Base-by-base conservation (phyloP, 371 early-diverging fungal species). In the Zychaea mexicana region DNA sequence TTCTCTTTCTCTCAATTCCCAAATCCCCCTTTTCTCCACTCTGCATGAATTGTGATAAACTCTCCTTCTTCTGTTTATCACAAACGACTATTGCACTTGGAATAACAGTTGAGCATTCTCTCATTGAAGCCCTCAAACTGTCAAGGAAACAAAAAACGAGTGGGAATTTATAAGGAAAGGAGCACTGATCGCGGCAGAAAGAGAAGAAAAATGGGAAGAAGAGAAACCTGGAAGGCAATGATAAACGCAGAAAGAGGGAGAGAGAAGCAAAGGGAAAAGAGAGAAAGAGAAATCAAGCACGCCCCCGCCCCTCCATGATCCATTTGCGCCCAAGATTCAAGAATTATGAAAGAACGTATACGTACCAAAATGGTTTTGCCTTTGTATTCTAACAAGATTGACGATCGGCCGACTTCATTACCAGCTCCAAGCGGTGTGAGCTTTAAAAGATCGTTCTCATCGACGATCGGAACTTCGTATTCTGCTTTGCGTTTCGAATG, bases 361-460 rank as follows among this genome's bases (percentile, higher is more conserved):
- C 82, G 54, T 84, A 94, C 94, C 97, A 98, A 90, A 38, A 99
- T 84, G 7, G 90, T 94, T 83, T 97, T 98, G 67, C 94, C 93
- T 82, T 97, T 96, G 86, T 94, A 99, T 73, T 97, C 92, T 60
- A 99, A 73, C 42, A 99, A 75, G 53, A 99, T 88, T 70, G 99
- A 99, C 33, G 98, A 98, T 68, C 99, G 86, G 8, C 99, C 99
- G 26, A 99, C 99, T 81, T 99, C 99, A 70, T 95, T 93, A 30
- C 99, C 99, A 19, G 99, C 98, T 19, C 99, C 99, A 19, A 99
- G 85, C 22, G 99, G 99, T 7, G 95, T 99, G 26, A 99, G 91
- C 66, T 85, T 84, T 39, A 94, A 73, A 36, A 91, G 70, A 71
- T 93, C 93, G 61, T 85, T 86, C 61, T 85, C 83, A 56, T 88